A percentile compares a stretch with the other conserved stretches of the same genome.
Conservation (phyloP, 1,139 yeast genomes). For the Pichia sp. region DNA sequence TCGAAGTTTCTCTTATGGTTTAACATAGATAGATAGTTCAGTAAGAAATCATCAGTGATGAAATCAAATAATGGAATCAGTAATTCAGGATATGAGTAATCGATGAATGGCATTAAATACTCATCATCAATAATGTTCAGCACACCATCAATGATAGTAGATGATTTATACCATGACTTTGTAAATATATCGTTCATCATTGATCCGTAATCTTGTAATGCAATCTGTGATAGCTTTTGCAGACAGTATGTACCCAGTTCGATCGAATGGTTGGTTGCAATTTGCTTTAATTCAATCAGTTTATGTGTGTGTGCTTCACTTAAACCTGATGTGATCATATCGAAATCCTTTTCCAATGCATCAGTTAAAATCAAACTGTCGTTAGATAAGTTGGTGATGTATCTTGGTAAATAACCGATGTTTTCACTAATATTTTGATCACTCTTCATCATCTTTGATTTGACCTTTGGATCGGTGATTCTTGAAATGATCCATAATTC, state of each 20-base stretch:
- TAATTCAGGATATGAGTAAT: slow-evolving; percentile 27
- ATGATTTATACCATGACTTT: slow-evolving; percentile 32
- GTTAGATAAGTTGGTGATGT: slow-evolving; percentile 30
- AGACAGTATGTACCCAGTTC: slow-evolving; percentile 29
- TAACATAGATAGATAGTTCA: slow-evolving; percentile 46
- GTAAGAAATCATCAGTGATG: slow-evolving; percentile 43
- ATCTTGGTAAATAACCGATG: slow-evolving; percentile 31
- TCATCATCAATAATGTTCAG: slow-evolving; percentile 43
- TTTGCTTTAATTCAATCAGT: slow-evolving; percentile 17
- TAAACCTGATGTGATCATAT: slow-evolving; percentile 21
- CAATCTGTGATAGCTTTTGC: slow-evolving; percentile 31
- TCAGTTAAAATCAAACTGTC: slow-evolving; percentile 31
- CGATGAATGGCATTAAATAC: slow-evolving; percentile 19
- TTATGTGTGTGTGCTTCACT: slow-evolving; percentile 25
- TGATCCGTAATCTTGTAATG: slow-evolving; percentile 44
- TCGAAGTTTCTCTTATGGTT: slow-evolving; percentile 44
- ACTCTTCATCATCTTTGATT: neutral
- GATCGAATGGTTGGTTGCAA: slow-evolving; percentile 22
- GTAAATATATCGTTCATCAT: slow-evolving; percentile 24
- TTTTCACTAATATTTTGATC: slow-evolving; percentile 14
- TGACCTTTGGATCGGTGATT: neutral
- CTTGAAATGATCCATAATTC: slow-evolving; percentile 10
- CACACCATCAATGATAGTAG: slow-evolving; percentile 47
- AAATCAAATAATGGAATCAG: slow-evolving; percentile 34
- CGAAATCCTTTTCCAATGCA: slow-evolving; percentile 28